Percentiles rank a stretch among this genome's conserved stretches.
These are phyloP conservation scores for Pleurotus eryngii DNA, from an alignment of 768 basidiomycete species.

Conservation along the genomic window DNA sequence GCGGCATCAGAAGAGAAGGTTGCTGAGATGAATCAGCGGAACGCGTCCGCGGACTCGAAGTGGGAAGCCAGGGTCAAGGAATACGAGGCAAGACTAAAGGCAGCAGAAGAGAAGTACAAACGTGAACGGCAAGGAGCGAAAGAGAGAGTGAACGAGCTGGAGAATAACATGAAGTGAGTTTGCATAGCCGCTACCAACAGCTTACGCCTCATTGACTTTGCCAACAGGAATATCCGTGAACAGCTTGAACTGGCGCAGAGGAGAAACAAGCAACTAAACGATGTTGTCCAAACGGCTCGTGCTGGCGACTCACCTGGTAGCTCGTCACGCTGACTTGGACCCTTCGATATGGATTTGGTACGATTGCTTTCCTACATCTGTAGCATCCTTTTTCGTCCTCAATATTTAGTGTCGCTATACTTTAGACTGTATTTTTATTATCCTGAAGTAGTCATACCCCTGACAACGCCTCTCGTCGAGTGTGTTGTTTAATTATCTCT, in stretches of 20 bases:
- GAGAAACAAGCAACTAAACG: slow-evolving; percentile 58
- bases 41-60: slow-evolving; percentile 69
- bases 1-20: slow-evolving; percentile 82
- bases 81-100: slow-evolving; percentile 76
- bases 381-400: background rate
- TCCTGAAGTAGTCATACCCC: too few species aligned
- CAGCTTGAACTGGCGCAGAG: slow-evolving; percentile 80
- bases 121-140: slow-evolving; percentile 92
- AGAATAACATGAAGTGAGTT: slow-evolving; percentile 64
- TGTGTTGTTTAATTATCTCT: too few species aligned
- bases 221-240: slow-evolving; percentile 62
- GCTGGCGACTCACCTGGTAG: slow-evolving; percentile 17
- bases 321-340: slow-evolving; percentile 13
- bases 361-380: background rate
- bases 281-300: slow-evolving; percentile 45
- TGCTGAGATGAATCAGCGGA: slow-evolving; percentile 69
- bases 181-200: slow-evolving; percentile 2
- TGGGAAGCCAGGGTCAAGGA: slow-evolving; percentile 97
- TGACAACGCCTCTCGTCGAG: too few species aligned
- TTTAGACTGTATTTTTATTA: background rate
- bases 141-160: slow-evolving; percentile 73
- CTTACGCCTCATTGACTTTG: slow-evolving; percentile 7
- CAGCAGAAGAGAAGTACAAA: slow-evolving; percentile 90
- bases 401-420: slow-evolving; percentile 5
- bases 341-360: background rate